Evolutionary conservation across 2,329 filamentous ascomycete genomes (phyloP), one percentile per base, ranked within the genome.

Genomic region (Annulohypoxylon truncatum): DNA sequence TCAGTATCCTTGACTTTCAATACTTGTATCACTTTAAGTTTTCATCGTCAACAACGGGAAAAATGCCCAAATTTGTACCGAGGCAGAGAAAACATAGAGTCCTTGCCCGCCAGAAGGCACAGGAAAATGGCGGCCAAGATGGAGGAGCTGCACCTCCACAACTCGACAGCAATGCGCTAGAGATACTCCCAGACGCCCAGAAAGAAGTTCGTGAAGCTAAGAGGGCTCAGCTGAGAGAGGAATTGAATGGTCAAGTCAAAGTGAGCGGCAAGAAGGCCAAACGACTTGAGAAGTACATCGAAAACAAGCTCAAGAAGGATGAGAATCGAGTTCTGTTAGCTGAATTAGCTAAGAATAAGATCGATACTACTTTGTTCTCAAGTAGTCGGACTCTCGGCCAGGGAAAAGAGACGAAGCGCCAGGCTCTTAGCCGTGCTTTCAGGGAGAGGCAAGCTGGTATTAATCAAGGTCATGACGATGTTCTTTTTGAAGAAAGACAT

Each of bases 241-340:
- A 89, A 67, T 74, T 90, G 60, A 81, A 79, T 59, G 77, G 82
- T 22, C 81, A 86, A 55, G 84, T 76, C 46, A 89, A 89, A 73
- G 82, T 89, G 75, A 89, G 82, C 73, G 82, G 86, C 64, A 89
- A 90, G 75, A 90, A 90, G 76, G 86, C 88, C 4, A 90, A 90
- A 79, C 83, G 89, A 1, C 76, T 90, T 38, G 88, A 90, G 68
- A 90, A 90, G 74, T 90, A 90, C 75, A 89, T 90, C 70, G 94
- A 98, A 74, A 96, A 87, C 63, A 99, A 99, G 84, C 83, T 99
- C 47, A 92, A 90, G 78, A 97, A 97, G 78, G 96, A 99, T 76
- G 95, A 98, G 78, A 97, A 93, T 74, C 84, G 92, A 26, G 91
- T 89, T 61, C 82, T 99, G 28, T 84, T 98, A 72, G 92, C 92